These are phyloP conservation scores for Cajanus cajan DNA, from an alignment of 306 rosid species.

Conservation along the genomic window DNA sequence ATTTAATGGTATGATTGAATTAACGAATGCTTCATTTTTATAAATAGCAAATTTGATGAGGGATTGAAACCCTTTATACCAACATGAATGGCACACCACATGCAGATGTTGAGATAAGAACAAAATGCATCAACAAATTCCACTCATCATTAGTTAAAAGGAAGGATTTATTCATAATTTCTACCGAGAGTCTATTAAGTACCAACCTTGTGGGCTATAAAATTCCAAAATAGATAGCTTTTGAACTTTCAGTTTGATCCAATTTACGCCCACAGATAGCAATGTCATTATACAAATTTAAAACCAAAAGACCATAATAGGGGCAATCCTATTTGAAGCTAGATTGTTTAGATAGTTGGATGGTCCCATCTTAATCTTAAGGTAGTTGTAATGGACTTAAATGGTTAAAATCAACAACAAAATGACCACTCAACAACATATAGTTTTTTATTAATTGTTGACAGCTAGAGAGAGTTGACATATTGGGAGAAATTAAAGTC, in stretches of 20 bases:
- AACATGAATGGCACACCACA: background rate
- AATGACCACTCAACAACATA: background rate
- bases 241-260: background rate
- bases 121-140: background rate
- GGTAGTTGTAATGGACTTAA: background rate
- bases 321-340: background rate
- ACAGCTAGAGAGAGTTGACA: background rate
- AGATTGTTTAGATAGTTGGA: slow-evolving; percentile 22
- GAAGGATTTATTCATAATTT: background rate
- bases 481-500: no score
- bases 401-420: background rate
- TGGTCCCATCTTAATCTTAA: slow-evolving; percentile 34
- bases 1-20: background rate
- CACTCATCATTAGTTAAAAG: slow-evolving; percentile 9
- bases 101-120: background rate
- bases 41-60: background rate
- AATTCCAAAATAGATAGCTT: background rate
- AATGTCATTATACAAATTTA: slow-evolving; percentile 28
- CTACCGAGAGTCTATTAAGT: background rate
- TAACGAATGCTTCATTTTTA: background rate
- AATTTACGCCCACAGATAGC: background rate
- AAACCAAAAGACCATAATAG: slow-evolving; percentile 9
- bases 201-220: background rate
- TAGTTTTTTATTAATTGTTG: background rate
- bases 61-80: background rate